A percentile compares a stretch with the other conserved stretches of the same genome.
Evolutionary conservation across 73 alveolate genomes (phyloP).

Genomic region (Paramecium pentaurelia): DNA sequence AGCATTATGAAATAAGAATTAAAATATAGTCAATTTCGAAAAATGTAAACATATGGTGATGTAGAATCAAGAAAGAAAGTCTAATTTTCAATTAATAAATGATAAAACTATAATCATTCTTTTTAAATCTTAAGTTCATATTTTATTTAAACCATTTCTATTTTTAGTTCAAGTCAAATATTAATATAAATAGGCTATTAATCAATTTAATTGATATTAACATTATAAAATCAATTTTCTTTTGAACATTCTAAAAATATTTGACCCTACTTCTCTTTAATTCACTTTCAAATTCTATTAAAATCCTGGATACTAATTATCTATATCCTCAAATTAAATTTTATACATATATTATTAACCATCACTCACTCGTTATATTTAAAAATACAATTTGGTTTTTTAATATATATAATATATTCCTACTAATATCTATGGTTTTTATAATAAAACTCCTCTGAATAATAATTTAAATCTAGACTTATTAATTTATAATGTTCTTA

Average conservation of each 20-base stretch:
- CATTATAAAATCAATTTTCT: not conserved
- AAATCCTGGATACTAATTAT: not conserved
- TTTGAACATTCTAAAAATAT: not conserved
- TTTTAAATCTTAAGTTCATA: not conserved
- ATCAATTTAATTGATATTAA: slow-evolving; percentile 1
- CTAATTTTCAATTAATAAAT: not conserved
- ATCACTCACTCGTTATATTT: not conserved
- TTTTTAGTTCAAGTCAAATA: not conserved
- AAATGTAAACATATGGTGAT: not conserved
- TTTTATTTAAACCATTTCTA: not conserved
- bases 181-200: not conserved
- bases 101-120: not conserved
- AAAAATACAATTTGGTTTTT: not conserved
- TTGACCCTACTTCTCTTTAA: not conserved
- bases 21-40: not conserved
- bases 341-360: not conserved
- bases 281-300: not conserved
- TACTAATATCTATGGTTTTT: not conserved
- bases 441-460: not conserved
- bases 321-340: not conserved
- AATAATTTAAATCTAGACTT: not conserved
- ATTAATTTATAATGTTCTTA: not conserved
- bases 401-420: not conserved
- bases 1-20: not conserved
- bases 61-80: not conserved